phyloP scores from a whole-genome alignment of 2,329 filamentous ascomycete species.

The Aspergillus phoenicis region DNA sequence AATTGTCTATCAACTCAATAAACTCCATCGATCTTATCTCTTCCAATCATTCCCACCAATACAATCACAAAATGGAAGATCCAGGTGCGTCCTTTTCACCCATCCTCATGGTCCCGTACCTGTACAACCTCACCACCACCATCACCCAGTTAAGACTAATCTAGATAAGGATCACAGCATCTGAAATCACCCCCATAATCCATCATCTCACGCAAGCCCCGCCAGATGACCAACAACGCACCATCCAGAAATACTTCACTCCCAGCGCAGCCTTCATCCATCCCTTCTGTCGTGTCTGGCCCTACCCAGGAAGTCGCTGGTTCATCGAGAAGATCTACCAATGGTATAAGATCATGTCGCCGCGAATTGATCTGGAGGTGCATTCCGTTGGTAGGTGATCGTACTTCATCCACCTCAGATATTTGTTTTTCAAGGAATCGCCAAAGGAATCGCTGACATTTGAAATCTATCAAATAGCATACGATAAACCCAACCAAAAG shows the following conservation, averaged over 20 bases:
- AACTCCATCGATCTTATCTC: background rate
- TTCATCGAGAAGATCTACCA: constrained; percentile 71
- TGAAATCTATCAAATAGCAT: constrained; percentile 52
- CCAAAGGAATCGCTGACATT: too few relatives aligned
- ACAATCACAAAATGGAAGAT: constrained; percentile 22
- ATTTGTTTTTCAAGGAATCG: too few relatives aligned
- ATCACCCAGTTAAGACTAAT: background rate
- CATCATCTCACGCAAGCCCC: constrained; percentile 67
- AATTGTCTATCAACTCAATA: too few relatives aligned
- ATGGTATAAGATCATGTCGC: constrained; percentile 84
- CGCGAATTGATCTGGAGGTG: constrained; percentile 68
- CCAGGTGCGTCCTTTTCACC: constrained; percentile 18
- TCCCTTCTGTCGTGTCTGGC: constrained; percentile 71
- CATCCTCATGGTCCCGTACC: background rate
- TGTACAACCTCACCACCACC: constrained; percentile 24
- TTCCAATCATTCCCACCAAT: background rate
- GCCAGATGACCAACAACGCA: constrained; percentile 64
- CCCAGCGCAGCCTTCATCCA: constrained; percentile 73
- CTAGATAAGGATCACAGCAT: constrained; percentile 35
- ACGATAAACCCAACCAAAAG: constrained; percentile 65
- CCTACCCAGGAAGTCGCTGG: constrained; percentile 64
- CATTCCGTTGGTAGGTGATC: constrained; percentile 57
- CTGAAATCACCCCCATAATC: constrained; percentile 69
- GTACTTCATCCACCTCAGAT: too few relatives aligned
- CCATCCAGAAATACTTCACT: constrained; percentile 73